A percentile compares a stretch with the other conserved stretches of the same genome.
phyloP scores from a whole-genome alignment of 306 rosid genomes.

The Rubus parviflorus region DNA sequence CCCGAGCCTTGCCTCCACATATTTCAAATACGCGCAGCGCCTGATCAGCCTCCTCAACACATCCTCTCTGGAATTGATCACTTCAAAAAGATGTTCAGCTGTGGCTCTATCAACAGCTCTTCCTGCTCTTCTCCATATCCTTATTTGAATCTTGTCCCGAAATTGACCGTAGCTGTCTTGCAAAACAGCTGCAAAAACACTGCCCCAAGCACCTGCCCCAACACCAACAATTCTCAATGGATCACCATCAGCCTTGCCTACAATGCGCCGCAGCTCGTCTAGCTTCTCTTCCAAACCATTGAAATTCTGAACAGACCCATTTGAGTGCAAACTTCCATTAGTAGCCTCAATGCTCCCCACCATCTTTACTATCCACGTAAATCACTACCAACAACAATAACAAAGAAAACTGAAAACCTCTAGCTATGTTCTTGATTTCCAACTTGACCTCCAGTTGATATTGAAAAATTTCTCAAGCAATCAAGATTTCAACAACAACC shows the following conservation, averaged over 20 bases:
- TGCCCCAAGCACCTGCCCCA: conserved; percentile 98
- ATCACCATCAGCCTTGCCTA: conserved; percentile 57
- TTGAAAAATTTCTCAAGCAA: neutral
- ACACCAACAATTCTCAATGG: conserved; percentile 86
- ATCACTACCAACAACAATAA: conserved; percentile 23
- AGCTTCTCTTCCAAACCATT: conserved; percentile 74
- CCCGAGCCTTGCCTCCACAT: conserved; percentile 93
- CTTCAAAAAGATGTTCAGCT: conserved; percentile 83
- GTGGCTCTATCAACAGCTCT: conserved; percentile 65
- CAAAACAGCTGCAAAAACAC: conserved; percentile 75
- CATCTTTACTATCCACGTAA: conserved; percentile 25
- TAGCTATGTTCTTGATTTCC: neutral
- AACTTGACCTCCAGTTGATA: neutral
- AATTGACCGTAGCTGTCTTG: conserved; percentile 83
- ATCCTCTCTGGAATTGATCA: conserved; percentile 82
- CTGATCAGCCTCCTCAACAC: conserved; percentile 83
- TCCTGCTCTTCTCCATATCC: conserved; percentile 91
- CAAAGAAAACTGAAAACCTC: neutral
- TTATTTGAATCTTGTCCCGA: conserved; percentile 72
- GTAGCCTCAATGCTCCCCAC: conserved; percentile 58
- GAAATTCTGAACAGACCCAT: conserved; percentile 55
- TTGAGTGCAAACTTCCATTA: conserved; percentile 37
- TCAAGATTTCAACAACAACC: conserved; percentile 24
- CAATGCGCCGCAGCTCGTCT: conserved; percentile 50
- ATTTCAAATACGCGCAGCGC: conserved; percentile 80